Conservation (phyloP, 305 asterid genomes). For the Ilex paraguariensis region DNA sequence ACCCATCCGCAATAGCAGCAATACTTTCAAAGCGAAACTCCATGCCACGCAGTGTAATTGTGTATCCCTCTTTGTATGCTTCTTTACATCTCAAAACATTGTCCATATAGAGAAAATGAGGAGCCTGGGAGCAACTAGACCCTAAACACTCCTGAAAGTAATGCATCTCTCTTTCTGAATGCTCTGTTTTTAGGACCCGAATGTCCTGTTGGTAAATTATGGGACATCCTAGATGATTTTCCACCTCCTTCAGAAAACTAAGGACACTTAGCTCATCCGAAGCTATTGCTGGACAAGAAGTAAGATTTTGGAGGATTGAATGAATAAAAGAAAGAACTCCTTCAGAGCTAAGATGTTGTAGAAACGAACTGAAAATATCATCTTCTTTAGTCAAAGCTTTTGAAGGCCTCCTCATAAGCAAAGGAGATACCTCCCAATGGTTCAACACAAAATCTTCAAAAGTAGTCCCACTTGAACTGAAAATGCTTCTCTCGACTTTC, state of each 20-base stretch:
- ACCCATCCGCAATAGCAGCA: constrained; percentile 52
- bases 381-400: constrained; percentile 25
- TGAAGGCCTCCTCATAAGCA: constrained; percentile 32
- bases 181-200: constrained; percentile 56
- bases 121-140: constrained; percentile 19
- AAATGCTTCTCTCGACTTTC: constrained; percentile 31
- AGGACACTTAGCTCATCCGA: constrained; percentile 65
- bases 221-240: constrained; percentile 50
- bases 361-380: constrained; percentile 35
- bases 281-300: constrained; percentile 62
- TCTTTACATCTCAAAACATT: constrained; percentile 53
- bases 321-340: constrained; percentile 39
- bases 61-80: constrained; percentile 66
- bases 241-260: constrained; percentile 47
- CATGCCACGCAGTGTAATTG: constrained; percentile 77
- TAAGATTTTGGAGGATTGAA: constrained; percentile 39
- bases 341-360: constrained; percentile 33
- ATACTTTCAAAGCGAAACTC: constrained; percentile 52
- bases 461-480: constrained; percentile 28
- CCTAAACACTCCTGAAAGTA: constrained; percentile 35
- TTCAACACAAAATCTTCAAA: constrained; percentile 42
- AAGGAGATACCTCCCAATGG: constrained; percentile 65
- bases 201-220: constrained; percentile 63
- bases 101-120: constrained; percentile 29
- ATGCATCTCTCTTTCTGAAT: constrained; percentile 43